A percentile compares a stretch with the other conserved stretches of the same genome.
These are phyloP conservation scores for Solanum habrochaites DNA, from an alignment of 257 asterid genomes.

Conservation along the genomic window DNA sequence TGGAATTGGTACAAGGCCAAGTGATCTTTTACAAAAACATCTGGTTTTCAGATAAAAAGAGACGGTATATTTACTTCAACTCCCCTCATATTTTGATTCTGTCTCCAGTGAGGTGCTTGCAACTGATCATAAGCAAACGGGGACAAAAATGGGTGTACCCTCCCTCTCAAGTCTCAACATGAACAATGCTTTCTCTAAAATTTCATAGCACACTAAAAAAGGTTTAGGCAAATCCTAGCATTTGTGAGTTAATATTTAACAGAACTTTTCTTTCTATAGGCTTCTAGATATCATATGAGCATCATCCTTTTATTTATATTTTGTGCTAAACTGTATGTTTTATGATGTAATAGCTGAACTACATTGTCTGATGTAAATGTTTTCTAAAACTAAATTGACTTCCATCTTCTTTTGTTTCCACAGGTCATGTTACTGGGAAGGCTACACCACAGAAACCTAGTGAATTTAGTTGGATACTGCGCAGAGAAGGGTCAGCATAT, in stretches of 20 bases:
- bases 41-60: neutral
- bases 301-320: neutral
- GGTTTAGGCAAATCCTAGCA: neutral
- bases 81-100: neutral
- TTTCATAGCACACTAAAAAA: neutral
- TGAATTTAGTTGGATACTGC: conserved; percentile 92
- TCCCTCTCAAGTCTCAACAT: neutral
- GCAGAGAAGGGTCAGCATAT: conserved; percentile 88
- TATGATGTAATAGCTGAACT: neutral
- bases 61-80: neutral
- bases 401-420: neutral
- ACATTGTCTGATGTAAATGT: neutral
- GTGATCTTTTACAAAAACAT: neutral
- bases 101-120: neutral
- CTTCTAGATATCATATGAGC: neutral
- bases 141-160: neutral
- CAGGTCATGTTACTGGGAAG: conserved; percentile 92
- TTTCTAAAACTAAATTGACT: neutral
- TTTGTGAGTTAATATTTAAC: too few species aligned
- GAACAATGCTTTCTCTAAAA: neutral
- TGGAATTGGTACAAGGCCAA: neutral
- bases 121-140: neutral
- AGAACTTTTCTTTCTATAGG: neutral
- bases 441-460: conserved; percentile 94
- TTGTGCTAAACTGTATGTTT: neutral